These are phyloP conservation scores for Apophysomyces elegans DNA, from an alignment of 371 early-diverging fungal species.

Conservation along the genomic window DNA sequence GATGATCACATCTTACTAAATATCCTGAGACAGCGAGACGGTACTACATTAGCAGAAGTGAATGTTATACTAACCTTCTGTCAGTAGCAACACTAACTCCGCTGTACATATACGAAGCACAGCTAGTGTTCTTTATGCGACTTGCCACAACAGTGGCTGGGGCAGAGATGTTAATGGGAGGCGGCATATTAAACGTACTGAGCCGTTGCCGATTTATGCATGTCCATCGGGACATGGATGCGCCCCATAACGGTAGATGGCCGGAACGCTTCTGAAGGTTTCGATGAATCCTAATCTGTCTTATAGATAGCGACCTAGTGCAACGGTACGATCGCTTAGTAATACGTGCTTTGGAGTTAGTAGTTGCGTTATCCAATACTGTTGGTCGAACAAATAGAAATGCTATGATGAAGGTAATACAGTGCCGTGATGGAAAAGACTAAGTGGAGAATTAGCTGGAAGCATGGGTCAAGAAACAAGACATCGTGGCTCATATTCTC, in stretches of 20 bases:
- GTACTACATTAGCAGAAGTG: slow-evolving; percentile 16
- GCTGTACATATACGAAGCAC: slow-evolving; percentile 73
- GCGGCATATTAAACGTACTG: slow-evolving; percentile 74
- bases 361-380: slow-evolving; percentile 48
- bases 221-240: slow-evolving; percentile 55
- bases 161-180: slow-evolving; percentile 70
- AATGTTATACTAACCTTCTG: slow-evolving; percentile 1
- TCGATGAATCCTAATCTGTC: not conserved
- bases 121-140: slow-evolving; percentile 78
- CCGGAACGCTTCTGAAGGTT: not conserved
- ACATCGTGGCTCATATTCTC: slow-evolving; percentile 58
- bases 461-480: slow-evolving; percentile 54
- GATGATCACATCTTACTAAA: slow-evolving; percentile 66
- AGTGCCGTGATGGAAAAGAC: not conserved
- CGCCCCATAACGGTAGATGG: slow-evolving; percentile 1
- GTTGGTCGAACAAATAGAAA: slow-evolving; percentile 50
- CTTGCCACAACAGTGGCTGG: slow-evolving; percentile 74
- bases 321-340: slow-evolving; percentile 65
- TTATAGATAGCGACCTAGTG: slow-evolving; percentile 10
- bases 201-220: slow-evolving; percentile 71
- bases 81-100: slow-evolving; percentile 47
- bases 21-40: slow-evolving; percentile 38
- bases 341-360: slow-evolving; percentile 59
- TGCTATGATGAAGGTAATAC: slow-evolving; percentile 37
- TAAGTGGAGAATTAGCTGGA: slow-evolving; percentile 30